phyloP scores from a whole-genome alignment of 768 basidiomycete genomes.

The Hirschioporus abietinus region DNA sequence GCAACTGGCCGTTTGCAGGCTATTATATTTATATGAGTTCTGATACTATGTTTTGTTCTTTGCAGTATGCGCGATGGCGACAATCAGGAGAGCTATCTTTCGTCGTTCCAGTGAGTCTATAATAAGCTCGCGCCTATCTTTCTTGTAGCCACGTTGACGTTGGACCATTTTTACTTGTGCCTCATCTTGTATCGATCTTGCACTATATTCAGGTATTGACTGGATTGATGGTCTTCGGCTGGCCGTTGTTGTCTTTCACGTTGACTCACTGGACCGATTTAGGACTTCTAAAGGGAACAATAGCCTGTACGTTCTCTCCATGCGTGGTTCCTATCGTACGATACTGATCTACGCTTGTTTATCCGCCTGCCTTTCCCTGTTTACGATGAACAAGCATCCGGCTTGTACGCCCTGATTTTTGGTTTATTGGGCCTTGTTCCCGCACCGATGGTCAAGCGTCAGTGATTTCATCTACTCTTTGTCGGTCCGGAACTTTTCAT shows the following conservation, averaged over 20 bases:
- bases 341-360: background rate
- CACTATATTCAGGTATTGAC: constrained; percentile 41
- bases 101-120: constrained; percentile 48
- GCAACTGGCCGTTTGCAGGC: background rate
- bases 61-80: constrained; percentile 70
- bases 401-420: constrained; percentile 63
- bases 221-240: constrained; percentile 62
- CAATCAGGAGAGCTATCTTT: constrained; percentile 62
- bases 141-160: background rate
- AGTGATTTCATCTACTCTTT: constrained; percentile 14
- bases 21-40: background rate
- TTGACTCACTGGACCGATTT: constrained; percentile 63
- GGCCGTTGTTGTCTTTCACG: constrained; percentile 55
- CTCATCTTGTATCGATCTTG: background rate
- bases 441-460: constrained; percentile 48
- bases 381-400: constrained; percentile 53
- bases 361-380: background rate
- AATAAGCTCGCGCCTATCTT: constrained; percentile 4
- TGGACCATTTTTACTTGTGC: background rate
- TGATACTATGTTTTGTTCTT: constrained; percentile 2
- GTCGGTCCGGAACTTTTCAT: background rate
- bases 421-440: constrained; percentile 74
- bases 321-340: background rate
- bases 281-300: constrained; percentile 56
- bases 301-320: constrained; percentile 46